These are phyloP conservation scores for Fistulinella prunicolor DNA, from an alignment of 768 basidiomycete species.

Conservation along the genomic window DNA sequence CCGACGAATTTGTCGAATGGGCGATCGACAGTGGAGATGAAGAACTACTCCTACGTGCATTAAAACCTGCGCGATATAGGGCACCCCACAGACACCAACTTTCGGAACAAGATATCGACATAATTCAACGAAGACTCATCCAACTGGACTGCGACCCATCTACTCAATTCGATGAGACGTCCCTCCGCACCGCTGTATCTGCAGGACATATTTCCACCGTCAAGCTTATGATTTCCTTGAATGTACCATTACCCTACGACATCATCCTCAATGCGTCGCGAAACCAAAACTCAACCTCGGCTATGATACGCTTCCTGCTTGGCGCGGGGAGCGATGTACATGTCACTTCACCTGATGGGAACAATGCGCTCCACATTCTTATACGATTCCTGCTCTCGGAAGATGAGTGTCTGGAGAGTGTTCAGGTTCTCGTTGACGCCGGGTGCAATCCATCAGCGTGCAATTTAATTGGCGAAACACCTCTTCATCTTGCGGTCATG, in stretches of 20 bases:
- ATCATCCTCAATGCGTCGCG: slow-evolving; percentile 4
- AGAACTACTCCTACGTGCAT: not conserved
- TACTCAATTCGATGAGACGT: not conserved
- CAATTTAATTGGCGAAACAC: not conserved
- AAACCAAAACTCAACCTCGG: not conserved
- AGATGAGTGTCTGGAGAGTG: not conserved
- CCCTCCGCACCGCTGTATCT: not conserved
- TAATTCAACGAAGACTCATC: slow-evolving; percentile 3
- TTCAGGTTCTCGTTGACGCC: slow-evolving; percentile 2
- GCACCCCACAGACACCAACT: no score
- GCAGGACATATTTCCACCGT: slow-evolving; percentile 5
- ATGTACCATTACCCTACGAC: not conserved
- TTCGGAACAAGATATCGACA: not conserved
- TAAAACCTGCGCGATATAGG: not conserved
- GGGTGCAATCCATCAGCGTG: slow-evolving; percentile 3
- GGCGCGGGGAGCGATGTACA: not conserved
- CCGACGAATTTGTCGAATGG: slow-evolving; percentile 16
- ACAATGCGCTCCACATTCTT: slow-evolving; percentile 5
- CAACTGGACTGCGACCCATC: slow-evolving; percentile 3
- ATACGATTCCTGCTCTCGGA: not conserved
- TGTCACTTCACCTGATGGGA: not conserved
- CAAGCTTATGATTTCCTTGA: not conserved
- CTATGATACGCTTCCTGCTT: slow-evolving; percentile 6
- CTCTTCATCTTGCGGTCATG: not conserved
- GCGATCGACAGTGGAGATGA: not conserved